phyloP scores from a whole-genome alignment of 345 rosid species.

The Capsella bursapastoris region DNA sequence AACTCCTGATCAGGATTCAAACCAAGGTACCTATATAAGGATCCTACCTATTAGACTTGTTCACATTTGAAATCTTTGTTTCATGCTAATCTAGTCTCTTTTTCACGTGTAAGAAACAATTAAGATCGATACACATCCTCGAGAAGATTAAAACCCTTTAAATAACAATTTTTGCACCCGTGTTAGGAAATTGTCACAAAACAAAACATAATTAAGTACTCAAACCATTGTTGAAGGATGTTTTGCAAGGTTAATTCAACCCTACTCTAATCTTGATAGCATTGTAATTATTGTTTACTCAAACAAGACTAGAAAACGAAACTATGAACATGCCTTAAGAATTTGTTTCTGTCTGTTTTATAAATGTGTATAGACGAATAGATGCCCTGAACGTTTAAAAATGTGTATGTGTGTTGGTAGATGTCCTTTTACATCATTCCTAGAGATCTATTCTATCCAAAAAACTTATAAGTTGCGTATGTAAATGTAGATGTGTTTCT shows the following conservation, averaged over 20 bases:
- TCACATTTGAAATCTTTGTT: not conserved
- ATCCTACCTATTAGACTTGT: not conserved
- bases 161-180: too few species aligned
- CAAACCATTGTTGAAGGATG: not conserved
- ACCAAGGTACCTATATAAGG: not conserved
- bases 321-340: conserved; percentile 7
- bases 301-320: conserved; percentile 22
- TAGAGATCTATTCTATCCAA: conserved; percentile 6
- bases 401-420: conserved; percentile 16
- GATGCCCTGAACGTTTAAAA: not conserved
- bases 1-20: not conserved
- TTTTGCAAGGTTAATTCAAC: not conserved
- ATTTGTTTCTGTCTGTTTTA: not conserved
- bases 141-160: not conserved
- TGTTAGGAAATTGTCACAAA: too few species aligned
- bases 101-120: not conserved
- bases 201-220: not conserved
- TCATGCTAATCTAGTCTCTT: not conserved
- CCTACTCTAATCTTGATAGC: not conserved
- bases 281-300: conserved; percentile 27
- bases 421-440: conserved; percentile 16
- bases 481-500: not conserved
- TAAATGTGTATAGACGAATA: not conserved
- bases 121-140: not conserved
- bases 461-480: not conserved